Evolutionary conservation across 2,329 filamentous ascomycete species (phyloP).

Genomic region (Aureobasidium pullulans): DNA sequence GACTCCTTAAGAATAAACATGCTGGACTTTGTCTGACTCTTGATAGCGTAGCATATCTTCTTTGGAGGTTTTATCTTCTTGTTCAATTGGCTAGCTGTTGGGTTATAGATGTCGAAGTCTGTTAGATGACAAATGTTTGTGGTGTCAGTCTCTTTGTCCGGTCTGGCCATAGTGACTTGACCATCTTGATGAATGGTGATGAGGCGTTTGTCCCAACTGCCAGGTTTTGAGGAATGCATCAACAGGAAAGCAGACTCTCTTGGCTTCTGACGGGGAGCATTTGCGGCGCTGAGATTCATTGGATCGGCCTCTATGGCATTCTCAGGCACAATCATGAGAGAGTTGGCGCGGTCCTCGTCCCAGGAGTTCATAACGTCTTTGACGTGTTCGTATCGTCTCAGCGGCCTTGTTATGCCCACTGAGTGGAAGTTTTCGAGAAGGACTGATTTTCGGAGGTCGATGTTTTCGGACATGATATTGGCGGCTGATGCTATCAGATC

Average conservation of each 20-base stretch:
- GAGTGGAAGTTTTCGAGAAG: constrained; percentile 68
- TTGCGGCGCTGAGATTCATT: constrained; percentile 56
- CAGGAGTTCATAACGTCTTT: constrained; percentile 88
- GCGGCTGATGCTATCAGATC: constrained; percentile 66
- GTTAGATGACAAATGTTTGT: constrained; percentile 73
- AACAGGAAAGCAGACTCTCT: constrained; percentile 61
- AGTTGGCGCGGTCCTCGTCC: constrained; percentile 74
- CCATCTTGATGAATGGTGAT: constrained; percentile 67
- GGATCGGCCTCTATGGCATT: constrained; percentile 45
- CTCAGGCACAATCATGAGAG: constrained; percentile 58
- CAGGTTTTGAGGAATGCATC: constrained; percentile 71
- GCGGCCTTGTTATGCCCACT: constrained; percentile 70
- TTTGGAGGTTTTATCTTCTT: constrained; percentile 77
- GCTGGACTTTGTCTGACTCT: constrained; percentile 77
- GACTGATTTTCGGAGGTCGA: constrained; percentile 60
- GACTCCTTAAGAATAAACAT: constrained; percentile 69
- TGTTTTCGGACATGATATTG: constrained; percentile 53
- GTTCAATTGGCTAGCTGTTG: constrained; percentile 58
- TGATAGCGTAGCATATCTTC: constrained; percentile 77
- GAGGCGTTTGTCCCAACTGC: constrained; percentile 83
- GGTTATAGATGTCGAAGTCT: constrained; percentile 86
- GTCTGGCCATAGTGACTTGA: constrained; percentile 66
- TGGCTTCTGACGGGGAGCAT: constrained; percentile 58
- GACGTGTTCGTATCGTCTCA: constrained; percentile 79
- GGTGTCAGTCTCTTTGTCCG: constrained; percentile 58